Percentiles rank a stretch among this genome's conserved stretches.
Evolutionary conservation across 2,329 filamentous ascomycete genomes (phyloP).

Genomic region (Nothophaeocryptopus gaeumannii): DNA sequence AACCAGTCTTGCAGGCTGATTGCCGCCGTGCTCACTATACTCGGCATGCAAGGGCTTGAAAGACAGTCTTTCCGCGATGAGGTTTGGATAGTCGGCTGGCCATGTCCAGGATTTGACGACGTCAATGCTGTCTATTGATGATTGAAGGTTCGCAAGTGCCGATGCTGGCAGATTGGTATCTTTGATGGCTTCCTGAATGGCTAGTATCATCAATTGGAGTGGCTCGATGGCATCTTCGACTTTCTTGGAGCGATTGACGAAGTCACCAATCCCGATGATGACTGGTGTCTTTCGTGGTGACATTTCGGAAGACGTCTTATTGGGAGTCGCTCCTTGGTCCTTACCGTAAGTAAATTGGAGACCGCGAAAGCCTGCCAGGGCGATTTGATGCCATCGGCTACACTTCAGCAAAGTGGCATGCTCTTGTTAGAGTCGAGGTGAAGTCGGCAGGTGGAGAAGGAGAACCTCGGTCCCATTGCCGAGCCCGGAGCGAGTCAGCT

Average conservation of each 20-base stretch:
- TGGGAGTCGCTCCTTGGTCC: too few species aligned
- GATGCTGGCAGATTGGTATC: constrained; percentile 45
- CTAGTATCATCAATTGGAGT: constrained; percentile 56
- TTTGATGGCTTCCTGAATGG: constrained; percentile 51
- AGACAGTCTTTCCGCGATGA: constrained; percentile 51
- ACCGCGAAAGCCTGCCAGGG: too few species aligned
- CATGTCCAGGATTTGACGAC: constrained; percentile 65
- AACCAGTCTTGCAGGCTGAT: constrained; percentile 61
- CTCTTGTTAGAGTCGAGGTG: too few species aligned
- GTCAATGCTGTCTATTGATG: constrained; percentile 56
- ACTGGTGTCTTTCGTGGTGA: constrained; percentile 45
- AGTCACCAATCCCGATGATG: constrained; percentile 61
- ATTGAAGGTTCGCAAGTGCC: constrained; percentile 37
- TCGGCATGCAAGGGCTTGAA: constrained; percentile 48
- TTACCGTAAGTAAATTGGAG: too few species aligned
- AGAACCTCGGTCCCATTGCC: too few species aligned
- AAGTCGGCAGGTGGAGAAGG: too few species aligned
- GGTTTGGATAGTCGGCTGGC: constrained; percentile 59
- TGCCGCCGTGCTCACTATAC: constrained; percentile 61
- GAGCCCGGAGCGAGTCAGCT: too few species aligned
- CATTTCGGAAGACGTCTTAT: neutral
- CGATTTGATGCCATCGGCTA: too few species aligned
- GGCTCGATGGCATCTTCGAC: constrained; percentile 58
- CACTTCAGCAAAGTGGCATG: too few species aligned
- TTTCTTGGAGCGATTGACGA: constrained; percentile 56